Base-by-base conservation (phyloP, 495 filamentous ascomycete genomes). In the Penicillium fimorum region DNA sequence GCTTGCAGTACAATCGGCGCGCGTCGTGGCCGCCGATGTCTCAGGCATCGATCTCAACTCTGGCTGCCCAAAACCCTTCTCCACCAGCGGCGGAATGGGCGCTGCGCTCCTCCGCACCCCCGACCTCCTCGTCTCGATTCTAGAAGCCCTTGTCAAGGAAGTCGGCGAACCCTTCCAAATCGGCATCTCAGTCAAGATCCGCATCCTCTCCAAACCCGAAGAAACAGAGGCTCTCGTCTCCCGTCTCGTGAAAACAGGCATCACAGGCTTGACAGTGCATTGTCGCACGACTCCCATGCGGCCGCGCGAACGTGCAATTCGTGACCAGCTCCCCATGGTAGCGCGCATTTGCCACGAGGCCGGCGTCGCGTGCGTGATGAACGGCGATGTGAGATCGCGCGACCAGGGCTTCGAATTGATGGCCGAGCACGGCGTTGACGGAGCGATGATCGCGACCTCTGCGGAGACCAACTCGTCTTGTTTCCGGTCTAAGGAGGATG, bases 241-340 rank as follows among this genome's bases (percentile, higher is more conserved):
- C 22, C 78, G 82, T 52, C 80, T 98, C 2, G 85, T 87, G 43
- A 76, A 70, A 9, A 97, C 94, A 1, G 94, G 95, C 0, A 97
- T 98, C 62, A 92, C 87, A 3, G 90, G 92, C 3, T 68, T 98
- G 61, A 97, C 95, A 0, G 81, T 97, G 1, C 95, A 98, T 73
- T 97, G 94, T 69, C 90, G 95, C 20, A 98, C 94, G 1, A 93
- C 91, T 3, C 89, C 91, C 1, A 97, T 97, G 94, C 85, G 94
- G 25, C 91, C 93, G 10, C 75, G 91, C 12, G 91, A 97, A 64
- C 79, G 85, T 32, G 94, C 94, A 2, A 89, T 97, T 45, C 81
- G 95, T 15, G 88, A 88, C 22, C 91, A 96, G 72, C 75, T 98
- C 49, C 77, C 78, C 33, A 93, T 93, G 87, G 77, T 98, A 47